Percentiles rank a stretch among this genome's conserved stretches.
These are phyloP conservation scores for Solanum phureja DNA, from an alignment of 257 asterid species.

Conservation along the genomic window DNA sequence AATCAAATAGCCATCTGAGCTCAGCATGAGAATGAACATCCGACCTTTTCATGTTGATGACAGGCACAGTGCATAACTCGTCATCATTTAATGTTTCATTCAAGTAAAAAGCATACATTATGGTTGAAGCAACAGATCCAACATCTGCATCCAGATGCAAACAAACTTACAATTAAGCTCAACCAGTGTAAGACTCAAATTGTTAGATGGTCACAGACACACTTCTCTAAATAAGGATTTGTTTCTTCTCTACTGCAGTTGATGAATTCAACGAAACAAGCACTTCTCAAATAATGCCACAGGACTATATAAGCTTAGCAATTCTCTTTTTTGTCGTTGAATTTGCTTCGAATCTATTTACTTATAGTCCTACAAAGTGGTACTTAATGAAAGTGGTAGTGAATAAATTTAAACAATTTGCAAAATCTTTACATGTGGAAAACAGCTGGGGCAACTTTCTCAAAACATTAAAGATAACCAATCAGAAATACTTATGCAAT, in stretches of 20 bases:
- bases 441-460: not conserved
- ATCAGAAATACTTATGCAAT: not conserved
- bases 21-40: slow-evolving; percentile 42
- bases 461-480: not conserved
- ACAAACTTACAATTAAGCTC: not conserved
- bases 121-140: slow-evolving; percentile 64
- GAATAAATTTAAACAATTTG: not conserved
- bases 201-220: not conserved
- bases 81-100: slow-evolving; percentile 29
- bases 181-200: not conserved
- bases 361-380: not conserved
- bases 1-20: slow-evolving; percentile 61
- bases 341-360: not conserved
- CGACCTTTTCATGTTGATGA: slow-evolving; percentile 65
- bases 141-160: slow-evolving; percentile 41
- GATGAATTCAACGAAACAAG: not conserved
- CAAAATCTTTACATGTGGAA: not conserved
- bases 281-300: not conserved
- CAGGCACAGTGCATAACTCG: slow-evolving; percentile 58
- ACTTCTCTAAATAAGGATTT: not conserved
- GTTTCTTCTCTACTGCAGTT: not conserved
- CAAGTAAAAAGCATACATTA: slow-evolving; percentile 70
- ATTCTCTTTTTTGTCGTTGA: not conserved
- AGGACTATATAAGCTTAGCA: not conserved
- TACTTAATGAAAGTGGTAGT: not conserved